Conservation (phyloP, 2,329 filamentous ascomycete species). For the Aspergillus sclerotialis region DNA sequence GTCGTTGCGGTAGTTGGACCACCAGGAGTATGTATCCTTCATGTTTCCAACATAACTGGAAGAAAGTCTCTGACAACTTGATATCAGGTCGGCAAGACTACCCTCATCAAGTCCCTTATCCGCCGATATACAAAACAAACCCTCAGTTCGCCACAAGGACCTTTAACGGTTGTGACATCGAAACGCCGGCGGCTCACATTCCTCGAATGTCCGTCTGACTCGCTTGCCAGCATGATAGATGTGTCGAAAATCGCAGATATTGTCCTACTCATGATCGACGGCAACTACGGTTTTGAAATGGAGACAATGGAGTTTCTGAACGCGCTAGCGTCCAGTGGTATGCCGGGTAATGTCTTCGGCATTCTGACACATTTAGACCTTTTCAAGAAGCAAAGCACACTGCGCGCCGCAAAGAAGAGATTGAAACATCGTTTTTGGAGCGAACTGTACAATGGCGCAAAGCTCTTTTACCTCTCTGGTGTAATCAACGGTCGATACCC, state of each 20-base stretch:
- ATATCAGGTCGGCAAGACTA: conserved; percentile 70
- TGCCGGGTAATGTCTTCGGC: conserved; percentile 98
- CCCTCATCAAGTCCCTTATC: conserved; percentile 87
- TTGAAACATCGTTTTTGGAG: conserved; percentile 95
- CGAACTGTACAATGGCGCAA: conserved; percentile 92
- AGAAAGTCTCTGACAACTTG: conserved; percentile 2
- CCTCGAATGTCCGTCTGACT: conserved; percentile 89
- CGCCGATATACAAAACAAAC: conserved; percentile 94
- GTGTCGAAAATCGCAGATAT: conserved; percentile 96
- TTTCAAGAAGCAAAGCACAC: conserved; percentile 84
- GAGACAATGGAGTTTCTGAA: conserved; percentile 99
- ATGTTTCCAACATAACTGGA: conserved; percentile 1
- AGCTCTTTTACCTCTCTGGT: conserved; percentile 92
- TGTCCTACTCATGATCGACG: conserved; percentile 94
- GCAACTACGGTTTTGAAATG: conserved; percentile 99
- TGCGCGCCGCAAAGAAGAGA: conserved; percentile 92
- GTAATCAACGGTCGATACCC: conserved; percentile 96
- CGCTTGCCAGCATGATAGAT: conserved; percentile 93
- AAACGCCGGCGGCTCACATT: conserved; percentile 94
- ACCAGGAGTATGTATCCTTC: conserved; percentile 59
- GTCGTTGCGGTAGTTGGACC: conserved; percentile 93
- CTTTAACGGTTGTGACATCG: conserved; percentile 91
- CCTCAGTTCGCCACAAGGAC: conserved; percentile 79
- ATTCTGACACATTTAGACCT: conserved; percentile 94
- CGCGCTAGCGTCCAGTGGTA: conserved; percentile 83